phyloP scores from a whole-genome alignment of 441 rosid species.

The Populus hybrid region DNA sequence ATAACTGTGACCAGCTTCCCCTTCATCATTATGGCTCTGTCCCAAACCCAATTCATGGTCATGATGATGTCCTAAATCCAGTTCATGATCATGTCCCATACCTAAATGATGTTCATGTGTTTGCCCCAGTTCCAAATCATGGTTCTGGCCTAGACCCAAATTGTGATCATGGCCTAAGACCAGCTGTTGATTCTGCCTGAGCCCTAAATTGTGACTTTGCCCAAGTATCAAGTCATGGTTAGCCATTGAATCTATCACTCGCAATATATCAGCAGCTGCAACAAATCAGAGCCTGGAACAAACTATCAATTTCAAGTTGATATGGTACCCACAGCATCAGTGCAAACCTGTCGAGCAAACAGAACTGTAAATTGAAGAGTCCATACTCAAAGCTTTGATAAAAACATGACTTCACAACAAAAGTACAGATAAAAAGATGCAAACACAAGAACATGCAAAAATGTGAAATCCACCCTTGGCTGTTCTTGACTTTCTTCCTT shows the following conservation, averaged over 20 bases:
- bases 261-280: slow-evolving; percentile 17
- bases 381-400: neutral
- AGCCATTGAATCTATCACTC: slow-evolving; percentile 48
- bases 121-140: slow-evolving; percentile 64
- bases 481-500: neutral
- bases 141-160: slow-evolving; percentile 63
- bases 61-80: slow-evolving; percentile 64
- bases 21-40: slow-evolving; percentile 56
- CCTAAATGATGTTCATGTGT: slow-evolving; percentile 64
- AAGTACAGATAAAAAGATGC: neutral
- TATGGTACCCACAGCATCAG: slow-evolving; percentile 13
- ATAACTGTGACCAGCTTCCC: slow-evolving; percentile 49
- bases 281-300: slow-evolving; percentile 19
- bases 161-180: slow-evolving; percentile 64
- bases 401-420: neutral
- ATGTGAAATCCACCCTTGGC: neutral
- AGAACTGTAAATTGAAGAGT: neutral
- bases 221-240: slow-evolving; percentile 83
- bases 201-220: slow-evolving; percentile 55
- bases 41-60: slow-evolving; percentile 67
- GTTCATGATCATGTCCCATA: slow-evolving; percentile 59
- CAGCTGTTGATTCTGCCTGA: slow-evolving; percentile 65
- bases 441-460: neutral
- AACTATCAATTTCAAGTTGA: slow-evolving; percentile 22
- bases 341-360: slow-evolving; percentile 31